These are phyloP conservation scores for Lophium mytilinum DNA, from an alignment of 495 filamentous ascomycete genomes.

Conservation along the genomic window DNA sequence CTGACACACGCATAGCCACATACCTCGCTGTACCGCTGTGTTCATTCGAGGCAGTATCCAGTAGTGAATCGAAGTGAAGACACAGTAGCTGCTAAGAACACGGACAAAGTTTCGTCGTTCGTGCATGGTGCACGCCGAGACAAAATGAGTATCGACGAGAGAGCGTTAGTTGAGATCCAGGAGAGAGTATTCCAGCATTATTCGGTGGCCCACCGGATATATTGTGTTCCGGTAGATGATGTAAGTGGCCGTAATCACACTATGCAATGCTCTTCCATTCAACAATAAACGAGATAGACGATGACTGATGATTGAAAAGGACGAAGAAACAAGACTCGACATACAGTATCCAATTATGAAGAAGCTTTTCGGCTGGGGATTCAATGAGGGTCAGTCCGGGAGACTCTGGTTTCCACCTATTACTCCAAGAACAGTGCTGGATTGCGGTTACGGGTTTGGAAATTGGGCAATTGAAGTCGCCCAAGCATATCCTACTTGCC, in stretches of 20 bases:
- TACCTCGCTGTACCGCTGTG: too few relatives aligned
- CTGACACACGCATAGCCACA: too few relatives aligned
- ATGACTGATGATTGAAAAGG: constrained; percentile 42
- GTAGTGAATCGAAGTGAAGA: too few relatives aligned
- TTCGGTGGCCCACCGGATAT: constrained; percentile 56
- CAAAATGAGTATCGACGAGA: neutral
- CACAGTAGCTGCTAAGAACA: too few relatives aligned
- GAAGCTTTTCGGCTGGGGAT: constrained; percentile 53
- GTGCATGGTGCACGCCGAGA: too few relatives aligned
- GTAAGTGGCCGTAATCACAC: constrained; percentile 39
- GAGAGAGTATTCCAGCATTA: constrained; percentile 28
- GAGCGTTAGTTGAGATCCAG: constrained; percentile 18
- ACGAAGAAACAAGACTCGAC: constrained; percentile 69
- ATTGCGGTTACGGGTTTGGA: constrained; percentile 42
- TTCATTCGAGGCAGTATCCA: too few relatives aligned
- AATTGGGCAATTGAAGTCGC: constrained; percentile 74
- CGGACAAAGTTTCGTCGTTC: too few relatives aligned
- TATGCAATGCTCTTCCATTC: too few relatives aligned
- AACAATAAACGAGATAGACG: too few relatives aligned
- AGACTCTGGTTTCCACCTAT: constrained; percentile 76
- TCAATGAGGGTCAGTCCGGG: constrained; percentile 17
- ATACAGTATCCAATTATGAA: constrained; percentile 63
- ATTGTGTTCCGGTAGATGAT: constrained; percentile 79
- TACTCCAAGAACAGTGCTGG: constrained; percentile 38
- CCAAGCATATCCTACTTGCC: constrained; percentile 61